phyloP scores from a whole-genome alignment of 2,329 filamentous ascomycete species.

The Volutella citrinella region DNA sequence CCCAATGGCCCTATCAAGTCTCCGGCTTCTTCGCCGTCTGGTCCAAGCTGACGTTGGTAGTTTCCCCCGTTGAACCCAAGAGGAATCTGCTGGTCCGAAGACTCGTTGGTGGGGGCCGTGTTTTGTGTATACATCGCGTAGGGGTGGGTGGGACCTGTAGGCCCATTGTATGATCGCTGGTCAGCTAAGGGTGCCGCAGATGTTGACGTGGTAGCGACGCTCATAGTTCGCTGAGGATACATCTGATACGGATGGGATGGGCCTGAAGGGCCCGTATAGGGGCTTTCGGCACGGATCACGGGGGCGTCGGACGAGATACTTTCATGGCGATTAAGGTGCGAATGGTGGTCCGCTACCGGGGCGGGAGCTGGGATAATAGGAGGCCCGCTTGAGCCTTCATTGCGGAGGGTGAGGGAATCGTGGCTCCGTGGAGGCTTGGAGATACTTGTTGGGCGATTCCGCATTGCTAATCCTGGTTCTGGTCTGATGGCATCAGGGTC shows the following conservation, averaged over 20 bases:
- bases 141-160: slow-evolving; percentile 72
- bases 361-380: slow-evolving; percentile 12
- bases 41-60: slow-evolving; percentile 71
- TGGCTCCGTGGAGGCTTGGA: slow-evolving; percentile 49
- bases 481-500: slow-evolving; percentile 19
- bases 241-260: slow-evolving; percentile 83
- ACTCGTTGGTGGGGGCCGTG: slow-evolving; percentile 53
- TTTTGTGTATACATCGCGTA: slow-evolving; percentile 86
- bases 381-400: slow-evolving; percentile 43
- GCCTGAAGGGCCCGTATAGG: slow-evolving; percentile 66
- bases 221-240: slow-evolving; percentile 73
- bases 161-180: slow-evolving; percentile 51
- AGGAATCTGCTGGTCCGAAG: slow-evolving; percentile 48
- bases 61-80: slow-evolving; percentile 70
- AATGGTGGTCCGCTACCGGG: too few species aligned
- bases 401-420: slow-evolving; percentile 50
- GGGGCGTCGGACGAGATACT: slow-evolving; percentile 36
- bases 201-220: slow-evolving; percentile 71
- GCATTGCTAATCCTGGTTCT: slow-evolving; percentile 17
- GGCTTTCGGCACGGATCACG: slow-evolving; percentile 51
- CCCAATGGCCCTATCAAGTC: slow-evolving; percentile 86
- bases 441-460: slow-evolving; percentile 51
- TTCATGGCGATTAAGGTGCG: slow-evolving; percentile 24
- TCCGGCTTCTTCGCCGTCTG: slow-evolving; percentile 81
- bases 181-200: slow-evolving; percentile 45